These are phyloP conservation scores for Diaporthe sp. DNA, from an alignment of 2,329 filamentous ascomycete genomes.

Conservation along the genomic window DNA sequence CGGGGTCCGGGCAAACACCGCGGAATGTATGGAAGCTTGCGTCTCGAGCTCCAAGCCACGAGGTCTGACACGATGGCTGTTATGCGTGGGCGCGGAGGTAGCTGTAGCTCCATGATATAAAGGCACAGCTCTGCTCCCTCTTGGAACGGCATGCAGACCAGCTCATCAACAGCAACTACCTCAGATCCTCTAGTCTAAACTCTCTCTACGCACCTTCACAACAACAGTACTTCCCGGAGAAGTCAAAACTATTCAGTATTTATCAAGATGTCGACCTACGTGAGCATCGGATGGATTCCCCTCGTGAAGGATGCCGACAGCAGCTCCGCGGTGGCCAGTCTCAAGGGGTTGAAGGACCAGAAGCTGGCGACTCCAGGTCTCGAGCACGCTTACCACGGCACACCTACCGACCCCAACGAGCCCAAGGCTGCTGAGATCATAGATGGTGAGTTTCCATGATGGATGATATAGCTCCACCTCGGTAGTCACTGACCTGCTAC, in stretches of 20 bases:
- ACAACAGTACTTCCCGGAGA: conserved; percentile 23
- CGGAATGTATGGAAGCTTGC: conserved; percentile 5
- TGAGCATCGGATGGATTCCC: conserved; percentile 39
- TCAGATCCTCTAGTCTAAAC: conserved; percentile 4
- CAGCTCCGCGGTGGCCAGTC: conserved; percentile 11
- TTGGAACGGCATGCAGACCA: background rate
- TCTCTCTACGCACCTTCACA: background rate
- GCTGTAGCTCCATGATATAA: conserved; percentile 12
- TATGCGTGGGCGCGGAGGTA: conserved; percentile 10
- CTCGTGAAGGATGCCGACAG: conserved; percentile 27
- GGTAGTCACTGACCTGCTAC: background rate
- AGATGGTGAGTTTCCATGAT: conserved; percentile 30
- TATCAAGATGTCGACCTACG: conserved; percentile 39
- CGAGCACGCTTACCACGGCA: conserved; percentile 33
- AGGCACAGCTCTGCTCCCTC: conserved; percentile 16
- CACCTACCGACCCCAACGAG: conserved; percentile 33
- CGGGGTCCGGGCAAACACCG: conserved; percentile 14
- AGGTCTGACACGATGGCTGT: conserved; percentile 14
- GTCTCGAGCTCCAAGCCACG: conserved; percentile 14
- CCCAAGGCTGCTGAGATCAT: conserved; percentile 38
- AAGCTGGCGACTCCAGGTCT: conserved; percentile 35
- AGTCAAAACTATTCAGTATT: background rate
- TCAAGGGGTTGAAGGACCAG: conserved; percentile 29
- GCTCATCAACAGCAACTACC: background rate
- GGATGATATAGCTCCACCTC: background rate